Conservation (phyloP, 164 flowering plant species). For the Nymphaea thermarum region DNA sequence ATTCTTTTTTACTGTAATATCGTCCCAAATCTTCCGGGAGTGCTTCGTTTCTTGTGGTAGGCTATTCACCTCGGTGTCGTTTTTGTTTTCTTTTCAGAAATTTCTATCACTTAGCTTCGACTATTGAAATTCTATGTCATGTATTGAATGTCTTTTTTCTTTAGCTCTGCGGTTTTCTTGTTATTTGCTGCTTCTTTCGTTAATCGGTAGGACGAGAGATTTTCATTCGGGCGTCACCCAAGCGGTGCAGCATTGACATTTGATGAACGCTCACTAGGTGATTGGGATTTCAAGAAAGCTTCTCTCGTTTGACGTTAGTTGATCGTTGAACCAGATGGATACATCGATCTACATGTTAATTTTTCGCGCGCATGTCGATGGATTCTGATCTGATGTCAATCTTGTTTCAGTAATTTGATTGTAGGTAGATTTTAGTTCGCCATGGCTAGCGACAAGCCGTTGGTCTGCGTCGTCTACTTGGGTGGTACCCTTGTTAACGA, state of each 20-base stretch:
- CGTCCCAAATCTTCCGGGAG: background rate
- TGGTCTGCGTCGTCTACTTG: slow-evolving; percentile 19
- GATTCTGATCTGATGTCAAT: background rate
- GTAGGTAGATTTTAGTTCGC: background rate
- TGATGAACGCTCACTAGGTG: background rate
- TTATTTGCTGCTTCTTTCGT: too few relatives aligned
- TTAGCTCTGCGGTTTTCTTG: too few relatives aligned
- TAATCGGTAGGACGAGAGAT: background rate
- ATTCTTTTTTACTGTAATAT: background rate
- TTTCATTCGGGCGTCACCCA: background rate
- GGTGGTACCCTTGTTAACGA: slow-evolving; percentile 55
- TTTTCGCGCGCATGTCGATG: background rate
- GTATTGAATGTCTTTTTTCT: background rate
- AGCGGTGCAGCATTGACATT: background rate
- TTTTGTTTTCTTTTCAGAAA: background rate
- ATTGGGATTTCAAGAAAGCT: background rate
- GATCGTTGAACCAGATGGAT: background rate
- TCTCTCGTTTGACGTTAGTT: too few relatives aligned
- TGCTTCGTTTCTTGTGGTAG: background rate
- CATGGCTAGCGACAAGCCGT: background rate
- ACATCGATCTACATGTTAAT: background rate
- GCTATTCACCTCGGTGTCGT: background rate
- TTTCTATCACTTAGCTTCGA: background rate
- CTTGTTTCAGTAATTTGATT: background rate
- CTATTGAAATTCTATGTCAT: background rate